Evolutionary conservation across 1,139 yeast genomes (phyloP), one percentile per base, ranked within the genome.

Genomic region (Hyphopichia buzzinii): DNA sequence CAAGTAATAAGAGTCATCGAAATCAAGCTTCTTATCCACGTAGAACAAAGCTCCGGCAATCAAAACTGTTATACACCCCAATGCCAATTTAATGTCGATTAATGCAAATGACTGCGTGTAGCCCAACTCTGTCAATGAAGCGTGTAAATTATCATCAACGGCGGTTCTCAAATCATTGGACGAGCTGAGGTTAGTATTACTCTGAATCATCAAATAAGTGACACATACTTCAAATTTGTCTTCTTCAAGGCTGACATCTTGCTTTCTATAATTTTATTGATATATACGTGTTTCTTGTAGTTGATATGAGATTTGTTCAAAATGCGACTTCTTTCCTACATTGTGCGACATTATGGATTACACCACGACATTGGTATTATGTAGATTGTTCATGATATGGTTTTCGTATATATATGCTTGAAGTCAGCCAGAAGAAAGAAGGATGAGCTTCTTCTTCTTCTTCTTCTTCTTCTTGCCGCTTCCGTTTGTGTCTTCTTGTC

Each of bases 1-100:
- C 17, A 64, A 49, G 38, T 59, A 57, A 38, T 56, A 64, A 0
- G 58, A 40, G 30, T 75, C 70, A 21, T 63, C 52, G 49, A 77
- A 77, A 17, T 63, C 54, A 40, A 67, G 65, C 44, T 78, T 76
- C 60, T 84, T 84, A 56, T 90, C 97, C 30, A 79, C 56, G 39
- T 71, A 68, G 53, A 77, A 88, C 39, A 88, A 75, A 4, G 66
- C 56, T 1, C 75, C 96, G 2, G 95, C 86, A 13, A 82, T 62
- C 1, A 67, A 62, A 8, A 85, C 90, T 3, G 88, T 77, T 10
- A 71, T 46, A 48, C 79, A 81, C 0, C 96, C 96, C 30, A 89
- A 57, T 1, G 72, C 80, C 32, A 90, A 67, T 48, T 84, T 82
- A 19, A 74, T 60, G 52, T 89, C 95, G 33, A 67, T 67, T 26